Percentiles rank a stretch among this genome's conserved stretches.
These are phyloP conservation scores for Austroboletus festivus DNA, from an alignment of 768 basidiomycete genomes.

Conservation along the genomic window DNA sequence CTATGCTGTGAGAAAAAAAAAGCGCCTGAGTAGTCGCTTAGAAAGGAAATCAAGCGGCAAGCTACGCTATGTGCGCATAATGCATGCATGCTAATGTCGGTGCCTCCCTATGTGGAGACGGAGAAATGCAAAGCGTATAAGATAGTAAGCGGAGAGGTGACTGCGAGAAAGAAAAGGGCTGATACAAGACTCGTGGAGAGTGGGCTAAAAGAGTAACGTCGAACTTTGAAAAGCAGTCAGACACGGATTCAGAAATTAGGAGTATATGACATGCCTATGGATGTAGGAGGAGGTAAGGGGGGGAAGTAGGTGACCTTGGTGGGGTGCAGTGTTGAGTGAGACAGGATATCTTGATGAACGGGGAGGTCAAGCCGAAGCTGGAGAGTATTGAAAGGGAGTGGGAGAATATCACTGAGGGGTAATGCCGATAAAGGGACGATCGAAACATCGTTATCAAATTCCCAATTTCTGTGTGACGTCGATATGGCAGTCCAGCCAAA, in stretches of 20 bases:
- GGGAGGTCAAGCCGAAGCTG: constrained; percentile 28
- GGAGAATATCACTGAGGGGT: neutral
- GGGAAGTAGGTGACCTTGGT: constrained; percentile 26
- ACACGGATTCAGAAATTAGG: neutral
- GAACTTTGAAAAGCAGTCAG: constrained; percentile 9
- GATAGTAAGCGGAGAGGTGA: constrained; percentile 17
- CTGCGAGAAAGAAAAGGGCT: constrained; percentile 13
- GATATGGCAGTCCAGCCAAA: constrained; percentile 38
- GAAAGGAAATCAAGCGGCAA: neutral
- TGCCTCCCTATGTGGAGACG: neutral
- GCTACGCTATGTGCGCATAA: neutral
- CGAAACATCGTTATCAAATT: constrained; percentile 27
- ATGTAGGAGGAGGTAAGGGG: constrained; percentile 10
- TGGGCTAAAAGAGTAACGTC: constrained; percentile 6
- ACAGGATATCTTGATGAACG: constrained; percentile 22
- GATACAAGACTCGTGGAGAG: constrained; percentile 14
- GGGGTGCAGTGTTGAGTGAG: constrained; percentile 23
- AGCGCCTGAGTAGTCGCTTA: neutral
- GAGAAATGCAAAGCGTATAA: constrained; percentile 15
- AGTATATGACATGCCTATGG: constrained; percentile 17
- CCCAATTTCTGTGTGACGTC: constrained; percentile 22
- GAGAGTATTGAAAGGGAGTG: constrained; percentile 17
- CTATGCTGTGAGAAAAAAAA: constrained; percentile 9
- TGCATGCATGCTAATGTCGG: no score
- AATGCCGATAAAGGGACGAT: constrained; percentile 17